Base-by-base conservation (phyloP, 1,139 yeast genomes). In the Meyerozyma athensensis region DNA sequence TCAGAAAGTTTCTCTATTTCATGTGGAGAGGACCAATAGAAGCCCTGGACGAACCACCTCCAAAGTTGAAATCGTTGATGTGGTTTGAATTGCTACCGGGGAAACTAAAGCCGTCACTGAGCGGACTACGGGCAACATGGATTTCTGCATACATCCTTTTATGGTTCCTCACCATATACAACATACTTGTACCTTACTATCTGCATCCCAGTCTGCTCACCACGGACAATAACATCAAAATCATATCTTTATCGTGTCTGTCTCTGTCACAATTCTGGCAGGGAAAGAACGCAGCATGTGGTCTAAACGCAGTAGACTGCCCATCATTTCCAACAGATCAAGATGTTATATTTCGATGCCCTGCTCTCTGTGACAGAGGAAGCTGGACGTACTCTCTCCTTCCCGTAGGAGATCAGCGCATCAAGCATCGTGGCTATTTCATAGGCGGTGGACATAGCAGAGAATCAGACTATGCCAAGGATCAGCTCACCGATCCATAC, bases 321-420 rank as follows among this genome's bases (percentile, higher is more conserved):
- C 75, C 77, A 1, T 58, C 66, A 23, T 56, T 60, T 1, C 53
- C 62, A 7, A 54, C 53, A 2, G 56, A 54, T 9, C 52, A 68
- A 26, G 81, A 80, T 32, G 67, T 82, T 16, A 58, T 74, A 8
- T 72, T 90, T 50, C 68, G 89, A 47, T 90, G 97, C 58, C 96
- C 97, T 0, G 95, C 97, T 0, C 66, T 89, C 28, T 90, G 97
- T 60, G 86, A 81, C 46, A 65, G 84, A 33, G 85, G 78, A 23
- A 80, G 90, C 31, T 79, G 86, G 80, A 76, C 87, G 0, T 89
- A 80, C 56, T 78, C 92, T 1, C 76, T 81, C n/a, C 65, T 81
- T 6, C 81, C 92, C 0, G 86, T 87, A 0, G 97, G 96, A 0
- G 72, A 70, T 41, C 67, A 77, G 39, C 61, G 77, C 44, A 66